These are phyloP conservation scores for Mollisia scopiformis DNA, from an alignment of 2,329 filamentous ascomycete species.

Conservation along the genomic window DNA sequence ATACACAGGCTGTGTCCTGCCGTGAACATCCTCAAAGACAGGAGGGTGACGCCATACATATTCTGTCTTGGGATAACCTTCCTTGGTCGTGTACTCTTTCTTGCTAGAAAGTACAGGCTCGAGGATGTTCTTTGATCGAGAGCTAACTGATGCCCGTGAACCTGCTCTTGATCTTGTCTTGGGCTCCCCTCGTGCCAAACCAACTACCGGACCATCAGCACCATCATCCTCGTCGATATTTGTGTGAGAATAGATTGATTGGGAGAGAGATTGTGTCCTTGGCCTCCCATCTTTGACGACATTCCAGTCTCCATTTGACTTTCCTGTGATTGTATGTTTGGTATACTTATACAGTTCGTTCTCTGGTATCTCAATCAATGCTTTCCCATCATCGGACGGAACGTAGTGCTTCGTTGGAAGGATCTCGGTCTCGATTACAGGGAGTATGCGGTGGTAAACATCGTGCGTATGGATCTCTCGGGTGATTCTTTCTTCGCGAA, in stretches of 20 bases:
- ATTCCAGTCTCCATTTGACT: slow-evolving; percentile 17
- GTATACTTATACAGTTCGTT: slow-evolving; percentile 34
- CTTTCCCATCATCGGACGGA: slow-evolving; percentile 40
- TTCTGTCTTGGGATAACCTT: slow-evolving; percentile 30
- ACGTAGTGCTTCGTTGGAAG: slow-evolving; percentile 53
- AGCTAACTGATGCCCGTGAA: slow-evolving; percentile 6
- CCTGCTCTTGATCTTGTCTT: slow-evolving; percentile 3
- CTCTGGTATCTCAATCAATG: slow-evolving; percentile 49
- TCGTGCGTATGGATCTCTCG: slow-evolving; percentile 58
- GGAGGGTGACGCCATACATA: slow-evolving; percentile 35
- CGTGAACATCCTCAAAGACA: slow-evolving; percentile 22
- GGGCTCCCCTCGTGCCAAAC: slow-evolving; percentile 16
- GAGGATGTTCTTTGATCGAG: slow-evolving; percentile 6
- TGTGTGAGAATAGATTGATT: neutral
- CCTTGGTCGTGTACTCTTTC: slow-evolving; percentile 27
- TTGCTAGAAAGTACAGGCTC: slow-evolving; percentile 29
- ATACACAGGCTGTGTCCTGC: slow-evolving; percentile 22
- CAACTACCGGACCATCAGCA: slow-evolving; percentile 20
- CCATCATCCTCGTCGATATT: slow-evolving; percentile 11
- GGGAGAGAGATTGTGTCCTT: neutral
- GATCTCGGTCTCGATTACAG: slow-evolving; percentile 54
- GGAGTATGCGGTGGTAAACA: slow-evolving; percentile 53
- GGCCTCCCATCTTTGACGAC: slow-evolving; percentile 7
- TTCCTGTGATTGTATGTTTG: slow-evolving; percentile 23
- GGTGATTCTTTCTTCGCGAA: slow-evolving; percentile 49